A percentile compares a stretch with the other conserved stretches of the same genome.
Evolutionary conservation across 192 early-diverging fungal genomes (phyloP).

Genomic region (Radiomyces spectabilis): DNA sequence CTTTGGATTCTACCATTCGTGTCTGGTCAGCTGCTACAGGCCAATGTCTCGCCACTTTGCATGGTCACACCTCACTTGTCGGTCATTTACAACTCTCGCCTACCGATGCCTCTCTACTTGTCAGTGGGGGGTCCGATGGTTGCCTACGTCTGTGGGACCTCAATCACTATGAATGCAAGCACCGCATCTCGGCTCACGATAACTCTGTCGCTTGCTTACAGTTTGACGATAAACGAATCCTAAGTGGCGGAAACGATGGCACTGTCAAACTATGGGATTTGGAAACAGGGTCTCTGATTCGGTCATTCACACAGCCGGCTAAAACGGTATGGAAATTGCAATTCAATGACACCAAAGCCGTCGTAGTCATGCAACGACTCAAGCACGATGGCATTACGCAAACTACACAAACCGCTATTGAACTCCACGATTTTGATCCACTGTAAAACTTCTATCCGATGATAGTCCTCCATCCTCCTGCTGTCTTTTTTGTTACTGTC

Average conservation of each 20-base stretch:
- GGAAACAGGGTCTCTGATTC: constrained; percentile 72
- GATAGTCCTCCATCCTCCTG: neutral
- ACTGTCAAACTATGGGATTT: constrained; percentile 97
- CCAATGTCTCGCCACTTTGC: constrained; percentile 62
- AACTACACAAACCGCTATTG: constrained; percentile 24
- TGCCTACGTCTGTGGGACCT: constrained; percentile 90
- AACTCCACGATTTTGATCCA: constrained; percentile 37
- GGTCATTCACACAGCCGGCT: constrained; percentile 72
- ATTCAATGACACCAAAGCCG: constrained; percentile 45
- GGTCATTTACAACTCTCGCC: constrained; percentile 51
- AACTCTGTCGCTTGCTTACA: constrained; percentile 96
- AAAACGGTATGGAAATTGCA: constrained; percentile 78
- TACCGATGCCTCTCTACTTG: constrained; percentile 49
- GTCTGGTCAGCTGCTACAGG: constrained; percentile 88
- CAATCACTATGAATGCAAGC: constrained; percentile 40
- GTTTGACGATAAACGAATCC: constrained; percentile 83
- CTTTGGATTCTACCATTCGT: constrained; percentile 86
- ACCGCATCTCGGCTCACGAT: constrained; percentile 65
- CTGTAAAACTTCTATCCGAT: neutral
- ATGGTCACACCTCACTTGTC: constrained; percentile 93
- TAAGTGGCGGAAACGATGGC: constrained; percentile 85
- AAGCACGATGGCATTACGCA: too few relatives aligned
- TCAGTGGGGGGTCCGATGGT: constrained; percentile 92
- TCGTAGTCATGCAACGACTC: constrained; percentile 46
- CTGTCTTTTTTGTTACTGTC: too few relatives aligned